Conservation (phyloP, 2,329 filamentous ascomycete genomes). For the Fusarium multiceps region DNA sequence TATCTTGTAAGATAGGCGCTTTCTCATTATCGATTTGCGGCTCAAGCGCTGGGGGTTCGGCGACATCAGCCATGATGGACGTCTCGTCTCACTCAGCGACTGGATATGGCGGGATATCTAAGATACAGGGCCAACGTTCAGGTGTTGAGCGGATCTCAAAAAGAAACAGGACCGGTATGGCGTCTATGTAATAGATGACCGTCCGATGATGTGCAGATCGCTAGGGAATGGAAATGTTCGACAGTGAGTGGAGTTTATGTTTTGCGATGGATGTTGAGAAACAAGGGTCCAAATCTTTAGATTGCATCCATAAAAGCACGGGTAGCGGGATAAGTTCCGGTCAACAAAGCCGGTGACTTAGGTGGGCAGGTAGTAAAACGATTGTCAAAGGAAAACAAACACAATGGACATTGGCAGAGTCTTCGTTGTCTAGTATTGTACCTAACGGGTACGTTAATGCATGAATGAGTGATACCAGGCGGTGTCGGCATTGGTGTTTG, state of each 20-base stretch:
- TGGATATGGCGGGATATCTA: background rate
- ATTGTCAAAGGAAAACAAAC: background rate
- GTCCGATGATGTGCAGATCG: background rate
- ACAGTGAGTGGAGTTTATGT: conserved; percentile 14
- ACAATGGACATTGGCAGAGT: background rate
- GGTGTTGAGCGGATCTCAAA: background rate
- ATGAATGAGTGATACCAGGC: background rate
- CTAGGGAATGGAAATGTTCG: conserved; percentile 13
- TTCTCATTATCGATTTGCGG: conserved; percentile 11
- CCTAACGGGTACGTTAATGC: background rate
- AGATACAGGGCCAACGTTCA: background rate
- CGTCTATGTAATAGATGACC: background rate
- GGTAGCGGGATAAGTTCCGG: background rate
- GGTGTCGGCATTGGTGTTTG: conserved; percentile 3
- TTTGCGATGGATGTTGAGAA: conserved; percentile 8
- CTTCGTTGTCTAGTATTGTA: background rate
- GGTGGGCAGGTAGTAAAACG: background rate
- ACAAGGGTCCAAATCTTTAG: conserved; percentile 22
- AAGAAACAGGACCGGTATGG: background rate
- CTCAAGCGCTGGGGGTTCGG: conserved; percentile 11
- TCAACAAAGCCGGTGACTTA: background rate
- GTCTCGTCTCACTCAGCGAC: background rate
- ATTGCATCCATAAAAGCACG: background rate
- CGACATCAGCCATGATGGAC: conserved; percentile 25
- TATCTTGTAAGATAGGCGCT: background rate